phyloP scores from a whole-genome alignment of 192 early-diverging fungal species.

The Backusella tarrabulga region DNA sequence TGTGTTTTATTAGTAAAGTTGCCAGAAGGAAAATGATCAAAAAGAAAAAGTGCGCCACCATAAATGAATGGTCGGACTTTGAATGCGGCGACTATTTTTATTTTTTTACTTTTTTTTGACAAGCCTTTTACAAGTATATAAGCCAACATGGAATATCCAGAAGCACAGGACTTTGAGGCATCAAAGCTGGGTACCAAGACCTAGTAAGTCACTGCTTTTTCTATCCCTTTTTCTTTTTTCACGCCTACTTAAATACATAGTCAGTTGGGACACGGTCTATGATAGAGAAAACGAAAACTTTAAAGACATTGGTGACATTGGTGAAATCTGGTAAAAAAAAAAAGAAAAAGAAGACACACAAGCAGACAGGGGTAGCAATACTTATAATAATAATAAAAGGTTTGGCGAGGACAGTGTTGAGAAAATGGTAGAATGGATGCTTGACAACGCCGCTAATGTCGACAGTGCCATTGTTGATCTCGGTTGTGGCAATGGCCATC shows the following conservation, averaged over 20 bases:
- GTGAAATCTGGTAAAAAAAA: constrained; percentile 75
- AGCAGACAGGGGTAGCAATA: neutral
- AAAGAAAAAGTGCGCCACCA: neutral
- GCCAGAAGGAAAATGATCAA: neutral
- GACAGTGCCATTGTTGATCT: constrained; percentile 68
- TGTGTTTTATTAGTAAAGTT: neutral
- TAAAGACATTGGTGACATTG: constrained; percentile 81
- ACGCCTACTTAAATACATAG: neutral
- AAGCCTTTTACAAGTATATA: neutral
- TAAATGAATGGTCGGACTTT: too few species aligned
- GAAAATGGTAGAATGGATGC: constrained; percentile 90
- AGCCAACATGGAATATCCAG: constrained; percentile 1
- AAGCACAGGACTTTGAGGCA: constrained; percentile 43
- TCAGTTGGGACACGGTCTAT: constrained; percentile 84
- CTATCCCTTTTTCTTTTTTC: neutral
- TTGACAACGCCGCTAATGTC: constrained; percentile 31
- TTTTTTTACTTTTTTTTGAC: neutral
- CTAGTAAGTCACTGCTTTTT: constrained; percentile 43
- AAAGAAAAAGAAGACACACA: neutral
- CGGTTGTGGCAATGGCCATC: constrained; percentile 92
- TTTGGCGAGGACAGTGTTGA: constrained; percentile 82
- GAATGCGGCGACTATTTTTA: too few species aligned
- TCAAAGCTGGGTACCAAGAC: constrained; percentile 60
- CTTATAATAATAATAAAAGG: constrained; percentile 31
- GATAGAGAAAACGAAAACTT: constrained; percentile 79